These are phyloP conservation scores for Sporothrix protearum DNA, from an alignment of 2,329 filamentous ascomycete genomes.

Conservation along the genomic window DNA sequence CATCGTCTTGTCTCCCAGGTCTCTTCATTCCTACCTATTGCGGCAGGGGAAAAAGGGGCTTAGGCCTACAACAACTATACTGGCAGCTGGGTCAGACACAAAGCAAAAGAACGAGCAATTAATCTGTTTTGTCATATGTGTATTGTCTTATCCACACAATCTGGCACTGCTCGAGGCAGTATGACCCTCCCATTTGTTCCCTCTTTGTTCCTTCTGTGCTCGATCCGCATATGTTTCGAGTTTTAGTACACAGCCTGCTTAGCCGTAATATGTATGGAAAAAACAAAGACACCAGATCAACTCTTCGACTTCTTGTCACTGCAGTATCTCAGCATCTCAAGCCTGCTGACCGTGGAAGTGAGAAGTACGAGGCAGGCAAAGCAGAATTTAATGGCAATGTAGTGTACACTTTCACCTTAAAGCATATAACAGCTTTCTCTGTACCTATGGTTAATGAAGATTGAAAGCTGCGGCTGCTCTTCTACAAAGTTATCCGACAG, in stretches of 20 bases:
- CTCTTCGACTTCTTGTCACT: neutral
- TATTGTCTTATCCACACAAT: neutral
- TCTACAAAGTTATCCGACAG: neutral
- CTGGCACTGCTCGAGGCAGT: neutral
- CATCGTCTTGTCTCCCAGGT: neutral
- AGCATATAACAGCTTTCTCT: too few relatives aligned
- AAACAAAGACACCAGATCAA: neutral
- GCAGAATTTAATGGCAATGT: too few relatives aligned
- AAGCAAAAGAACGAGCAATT: conserved; percentile 8
- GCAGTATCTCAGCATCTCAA: neutral
- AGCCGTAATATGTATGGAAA: neutral
- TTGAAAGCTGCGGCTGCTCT: too few relatives aligned
- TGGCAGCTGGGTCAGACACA: neutral
- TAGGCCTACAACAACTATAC: neutral
- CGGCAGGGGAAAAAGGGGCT: neutral
- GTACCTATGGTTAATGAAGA: too few relatives aligned
- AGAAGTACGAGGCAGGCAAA: neutral
- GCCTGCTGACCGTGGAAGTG: neutral
- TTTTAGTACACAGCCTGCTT: neutral
- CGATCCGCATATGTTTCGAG: neutral
- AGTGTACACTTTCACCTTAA: too few relatives aligned
- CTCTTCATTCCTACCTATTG: neutral
- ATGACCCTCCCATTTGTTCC: too few relatives aligned
- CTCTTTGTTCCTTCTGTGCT: too few relatives aligned
- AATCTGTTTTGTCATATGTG: neutral